Conservation (phyloP, 1,284 basidiomycete species). For the Afroboletus lepidellus region DNA sequence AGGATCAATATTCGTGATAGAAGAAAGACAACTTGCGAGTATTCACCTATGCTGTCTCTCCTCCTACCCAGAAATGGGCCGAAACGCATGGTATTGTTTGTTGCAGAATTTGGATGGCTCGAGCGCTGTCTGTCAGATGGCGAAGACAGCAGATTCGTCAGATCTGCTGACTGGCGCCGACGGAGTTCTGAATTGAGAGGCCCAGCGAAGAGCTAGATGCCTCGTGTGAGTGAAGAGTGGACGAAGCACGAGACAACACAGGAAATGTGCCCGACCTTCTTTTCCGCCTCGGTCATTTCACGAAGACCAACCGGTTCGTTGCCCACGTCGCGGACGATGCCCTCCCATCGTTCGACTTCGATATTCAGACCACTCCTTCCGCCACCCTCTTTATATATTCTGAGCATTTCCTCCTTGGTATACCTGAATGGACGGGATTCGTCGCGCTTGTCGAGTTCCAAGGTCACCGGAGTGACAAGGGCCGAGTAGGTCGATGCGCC, state of each 20-base stretch:
- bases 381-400: slow-evolving; percentile 79
- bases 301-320: slow-evolving; percentile 74
- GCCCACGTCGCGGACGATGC: slow-evolving; percentile 75
- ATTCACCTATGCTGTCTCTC: slow-evolving; percentile 64
- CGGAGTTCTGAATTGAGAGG: slow-evolving; percentile 79
- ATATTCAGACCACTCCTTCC: slow-evolving; percentile 73
- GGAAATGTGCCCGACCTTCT: slow-evolving; percentile 62
- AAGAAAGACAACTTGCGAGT: neutral
- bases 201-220: slow-evolving; percentile 63
- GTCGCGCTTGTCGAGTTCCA: slow-evolving; percentile 55
- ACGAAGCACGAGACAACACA: slow-evolving; percentile 8
- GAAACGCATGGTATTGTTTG: slow-evolving; percentile 63
- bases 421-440: slow-evolving; percentile 80
- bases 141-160: slow-evolving; percentile 55
- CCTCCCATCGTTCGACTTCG: slow-evolving; percentile 84
- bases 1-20: slow-evolving; percentile 14
- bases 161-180: slow-evolving; percentile 74
- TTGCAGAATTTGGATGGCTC: slow-evolving; percentile 44
- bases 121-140: slow-evolving; percentile 59
- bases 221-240: slow-evolving; percentile 32
- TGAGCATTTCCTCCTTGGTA: slow-evolving; percentile 80
- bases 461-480: slow-evolving; percentile 59
- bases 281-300: slow-evolving; percentile 81
- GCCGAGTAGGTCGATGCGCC: slow-evolving; percentile 77
- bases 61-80: slow-evolving; percentile 57